Evolutionary conservation across 441 rosid genomes (phyloP), one percentile per base, ranked within the genome.

Genomic region (Isatis lusitanica): DNA sequence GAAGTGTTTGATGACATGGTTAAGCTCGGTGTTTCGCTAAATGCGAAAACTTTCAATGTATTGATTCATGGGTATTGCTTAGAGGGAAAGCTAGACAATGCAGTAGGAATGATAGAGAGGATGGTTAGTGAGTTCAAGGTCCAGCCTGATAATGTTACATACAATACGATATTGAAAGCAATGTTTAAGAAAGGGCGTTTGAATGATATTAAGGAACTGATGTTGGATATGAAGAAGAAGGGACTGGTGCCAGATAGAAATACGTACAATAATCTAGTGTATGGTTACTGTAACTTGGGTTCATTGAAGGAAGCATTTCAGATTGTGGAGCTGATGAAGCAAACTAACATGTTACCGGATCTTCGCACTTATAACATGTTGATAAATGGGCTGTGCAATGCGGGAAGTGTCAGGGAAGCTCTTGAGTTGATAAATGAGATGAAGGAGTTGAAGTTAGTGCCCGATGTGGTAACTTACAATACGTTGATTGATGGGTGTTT

Each of bases 401-500:
- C 69, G 48, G 88, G 88, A 0, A 88, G 67, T 57, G 56, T 90
- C 17, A 85, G 70, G 28, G 93, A 89, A 78, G 98, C 92, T 0
- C 77, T 87, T 39, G 72, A 82, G 66, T 73, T 92, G 68, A 83
- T 75, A 55, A 86, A 81, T 71, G 94, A 87, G 79, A 89, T 94
- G 92, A 89, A 87, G 79, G 79, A 64, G 61, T 74, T 82, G 60
- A 83, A 83, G 76, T 77, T 90, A 68, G 38, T 72, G 16, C 94
- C 97, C 0, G 93, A 94, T 85, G 91, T 86, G 61, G 90, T 90
- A 66, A 90, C 95, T 0, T 94, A 89, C 80, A 92, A 89, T 69
- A 92, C 96, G 1, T 73, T 94, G 85, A 87, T 94, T 61, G 81
- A 90, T 74, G 93, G 87, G 40, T 94, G 88, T 82, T 90, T 86